Evolutionary conservation across 306 rosid genomes (phyloP).

Genomic region (Rosa chinensis): DNA sequence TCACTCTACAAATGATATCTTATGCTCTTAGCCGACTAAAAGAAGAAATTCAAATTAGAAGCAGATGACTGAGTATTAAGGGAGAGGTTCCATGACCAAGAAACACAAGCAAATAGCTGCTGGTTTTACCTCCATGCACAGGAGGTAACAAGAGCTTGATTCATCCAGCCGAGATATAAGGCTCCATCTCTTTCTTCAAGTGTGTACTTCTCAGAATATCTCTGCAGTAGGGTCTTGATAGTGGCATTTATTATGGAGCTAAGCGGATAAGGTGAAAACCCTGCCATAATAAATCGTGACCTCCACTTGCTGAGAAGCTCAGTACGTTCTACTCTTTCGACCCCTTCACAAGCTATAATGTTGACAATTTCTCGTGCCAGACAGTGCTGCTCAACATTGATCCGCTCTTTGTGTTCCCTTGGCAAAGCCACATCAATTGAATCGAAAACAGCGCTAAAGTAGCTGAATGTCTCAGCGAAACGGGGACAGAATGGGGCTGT

Average conservation of each 20-base stretch:
- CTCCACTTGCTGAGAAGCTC: conserved; percentile 76
- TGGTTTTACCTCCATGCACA: conserved; percentile 73
- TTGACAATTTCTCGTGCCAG: conserved; percentile 85
- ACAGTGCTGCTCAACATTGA: conserved; percentile 85
- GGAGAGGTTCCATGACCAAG: not conserved
- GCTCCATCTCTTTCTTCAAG: conserved; percentile 78
- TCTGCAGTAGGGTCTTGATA: conserved; percentile 62
- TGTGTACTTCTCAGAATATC: conserved; percentile 64
- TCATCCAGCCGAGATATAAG: conserved; percentile 77
- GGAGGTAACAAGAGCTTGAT: conserved; percentile 56
- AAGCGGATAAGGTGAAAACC: conserved; percentile 68
- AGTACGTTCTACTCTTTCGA: conserved; percentile 86
- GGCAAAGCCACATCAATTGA: conserved; percentile 69
- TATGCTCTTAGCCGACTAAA: not conserved
- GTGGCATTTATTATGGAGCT: conserved; percentile 63
- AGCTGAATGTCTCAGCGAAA: conserved; percentile 64
- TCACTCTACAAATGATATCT: not conserved
- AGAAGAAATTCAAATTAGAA: not conserved
- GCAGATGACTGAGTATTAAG: conserved; percentile 10
- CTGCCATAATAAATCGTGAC: conserved; percentile 69
- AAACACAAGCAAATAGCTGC: not conserved
- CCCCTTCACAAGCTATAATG: conserved; percentile 86
- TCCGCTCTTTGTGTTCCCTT: conserved; percentile 70
- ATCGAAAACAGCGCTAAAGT: conserved; percentile 64
- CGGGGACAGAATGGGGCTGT: conserved; percentile 67